phyloP scores from a whole-genome alignment of 1,284 basidiomycete species.

The Ganoderma leucocontextum region DNA sequence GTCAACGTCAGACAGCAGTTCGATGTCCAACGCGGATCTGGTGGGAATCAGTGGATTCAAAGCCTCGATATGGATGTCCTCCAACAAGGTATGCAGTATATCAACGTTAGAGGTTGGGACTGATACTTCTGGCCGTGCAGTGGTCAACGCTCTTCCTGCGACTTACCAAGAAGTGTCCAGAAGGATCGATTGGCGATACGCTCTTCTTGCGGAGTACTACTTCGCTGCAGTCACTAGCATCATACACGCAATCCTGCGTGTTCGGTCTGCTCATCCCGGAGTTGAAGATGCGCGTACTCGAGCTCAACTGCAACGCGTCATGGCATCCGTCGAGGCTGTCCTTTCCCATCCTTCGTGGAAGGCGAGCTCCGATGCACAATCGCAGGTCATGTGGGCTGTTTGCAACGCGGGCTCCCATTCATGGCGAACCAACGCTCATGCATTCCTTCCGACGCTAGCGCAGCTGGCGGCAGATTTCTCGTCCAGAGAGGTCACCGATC shows the following conservation, averaged over 20 bases:
- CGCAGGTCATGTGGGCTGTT: conserved; percentile 6
- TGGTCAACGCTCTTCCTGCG: neutral
- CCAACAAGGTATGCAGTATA: neutral
- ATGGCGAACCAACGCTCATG: neutral
- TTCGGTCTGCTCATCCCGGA: neutral
- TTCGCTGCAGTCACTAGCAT: neutral
- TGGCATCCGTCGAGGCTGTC: conserved; percentile 7
- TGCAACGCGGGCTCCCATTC: neutral
- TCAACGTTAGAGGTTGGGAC: too few species aligned
- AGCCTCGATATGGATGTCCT: neutral
- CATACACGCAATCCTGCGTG: neutral
- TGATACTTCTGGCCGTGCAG: neutral
- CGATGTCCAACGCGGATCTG: neutral
- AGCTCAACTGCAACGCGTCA: neutral
- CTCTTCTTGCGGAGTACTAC: neutral
- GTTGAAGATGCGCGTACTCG: neutral
- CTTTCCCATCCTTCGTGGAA: conserved; percentile 1
- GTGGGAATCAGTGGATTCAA: neutral
- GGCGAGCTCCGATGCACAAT: conserved; percentile 4
- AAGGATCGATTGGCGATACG: neutral
- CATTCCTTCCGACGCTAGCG: neutral
- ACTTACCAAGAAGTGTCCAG: neutral
- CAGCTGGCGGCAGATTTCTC: neutral
- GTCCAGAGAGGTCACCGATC: neutral
- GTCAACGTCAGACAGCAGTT: neutral